These are phyloP conservation scores for Kodamaea neixiangensis DNA, from an alignment of 805 yeast genomes.

Conservation along the genomic window DNA sequence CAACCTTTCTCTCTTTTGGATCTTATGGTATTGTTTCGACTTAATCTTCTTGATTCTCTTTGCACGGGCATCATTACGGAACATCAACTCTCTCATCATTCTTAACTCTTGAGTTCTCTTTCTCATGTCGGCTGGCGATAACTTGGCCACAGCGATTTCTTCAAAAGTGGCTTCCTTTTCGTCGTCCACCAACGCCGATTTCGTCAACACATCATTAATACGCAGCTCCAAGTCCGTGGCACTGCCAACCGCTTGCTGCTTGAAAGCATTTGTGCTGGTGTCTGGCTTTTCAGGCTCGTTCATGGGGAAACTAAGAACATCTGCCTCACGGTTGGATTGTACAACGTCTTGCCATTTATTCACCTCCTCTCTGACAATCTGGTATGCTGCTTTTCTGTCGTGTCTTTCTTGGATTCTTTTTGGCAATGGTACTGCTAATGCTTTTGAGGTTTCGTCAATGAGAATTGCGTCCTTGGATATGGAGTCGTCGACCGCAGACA, in stretches of 20 bases:
- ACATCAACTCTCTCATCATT: conserved; percentile 93
- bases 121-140: conserved; percentile 76
- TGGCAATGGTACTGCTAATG: conserved; percentile 81
- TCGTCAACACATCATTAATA: conserved; percentile 58
- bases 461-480: conserved; percentile 52
- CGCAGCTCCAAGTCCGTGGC: conserved; percentile 66
- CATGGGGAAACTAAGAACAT: conserved; percentile 77
- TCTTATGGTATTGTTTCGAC: conserved; percentile 83
- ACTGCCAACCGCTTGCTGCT: conserved; percentile 37
- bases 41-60: conserved; percentile 92
- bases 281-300: conserved; percentile 43
- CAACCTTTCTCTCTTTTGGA: conserved; percentile 79
- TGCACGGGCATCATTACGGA: conserved; percentile 89
- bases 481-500: conserved; percentile 59
- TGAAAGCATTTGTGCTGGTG: conserved; percentile 53
- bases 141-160: conserved; percentile 76
- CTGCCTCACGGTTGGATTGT: conserved; percentile 77
- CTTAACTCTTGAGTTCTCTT: conserved; percentile 81
- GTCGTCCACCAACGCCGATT: conserved; percentile 71
- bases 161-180: conserved; percentile 82
- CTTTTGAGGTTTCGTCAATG: conserved; percentile 43
- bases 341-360: conserved; percentile 87
- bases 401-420: conserved; percentile 80
- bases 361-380: conserved; percentile 82
- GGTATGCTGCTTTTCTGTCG: conserved; percentile 89